These are phyloP conservation scores for Neofusicoccum sp. DNA, from an alignment of 2,329 filamentous ascomycete genomes.

Conservation along the genomic window DNA sequence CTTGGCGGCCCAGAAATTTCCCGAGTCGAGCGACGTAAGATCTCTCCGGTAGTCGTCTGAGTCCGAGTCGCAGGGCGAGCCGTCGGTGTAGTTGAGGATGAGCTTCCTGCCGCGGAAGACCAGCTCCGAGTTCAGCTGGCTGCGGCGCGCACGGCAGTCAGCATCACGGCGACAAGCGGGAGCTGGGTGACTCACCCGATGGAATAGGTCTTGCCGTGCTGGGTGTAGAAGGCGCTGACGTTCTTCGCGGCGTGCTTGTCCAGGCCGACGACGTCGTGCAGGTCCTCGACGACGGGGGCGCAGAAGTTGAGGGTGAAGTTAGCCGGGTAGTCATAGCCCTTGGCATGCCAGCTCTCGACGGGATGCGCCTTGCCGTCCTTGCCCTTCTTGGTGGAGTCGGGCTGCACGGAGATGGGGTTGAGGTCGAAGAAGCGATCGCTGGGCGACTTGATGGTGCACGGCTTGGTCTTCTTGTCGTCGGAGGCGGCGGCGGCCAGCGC, in stretches of 20 bases:
- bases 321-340: conserved; percentile 72
- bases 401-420: conserved; percentile 54
- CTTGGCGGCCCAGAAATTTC: conserved; percentile 30
- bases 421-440: conserved; percentile 65
- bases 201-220: conserved; percentile 66
- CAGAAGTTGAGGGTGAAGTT: conserved; percentile 87
- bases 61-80: conserved; percentile 45
- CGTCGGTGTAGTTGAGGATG: conserved; percentile 52
- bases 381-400: conserved; percentile 39
- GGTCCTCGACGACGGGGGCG: conserved; percentile 66
- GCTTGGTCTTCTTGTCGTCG: conserved; percentile 46
- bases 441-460: conserved; percentile 63
- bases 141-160: conserved; percentile 28
- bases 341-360: conserved; percentile 61
- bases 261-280: conserved; percentile 64
- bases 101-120: conserved; percentile 65
- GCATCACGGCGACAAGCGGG: not conserved
- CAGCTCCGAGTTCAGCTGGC: conserved; percentile 54
- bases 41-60: conserved; percentile 22
- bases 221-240: conserved; percentile 74
- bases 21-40: conserved; percentile 22
- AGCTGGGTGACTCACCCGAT: conserved; percentile 60
- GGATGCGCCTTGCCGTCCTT: conserved; percentile 54
- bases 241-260: conserved; percentile 64
- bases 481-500: conserved; percentile 36